These are phyloP conservation scores for Fusarium sp. DNA, from an alignment of 2,329 filamentous ascomycete genomes.

Conservation along the genomic window DNA sequence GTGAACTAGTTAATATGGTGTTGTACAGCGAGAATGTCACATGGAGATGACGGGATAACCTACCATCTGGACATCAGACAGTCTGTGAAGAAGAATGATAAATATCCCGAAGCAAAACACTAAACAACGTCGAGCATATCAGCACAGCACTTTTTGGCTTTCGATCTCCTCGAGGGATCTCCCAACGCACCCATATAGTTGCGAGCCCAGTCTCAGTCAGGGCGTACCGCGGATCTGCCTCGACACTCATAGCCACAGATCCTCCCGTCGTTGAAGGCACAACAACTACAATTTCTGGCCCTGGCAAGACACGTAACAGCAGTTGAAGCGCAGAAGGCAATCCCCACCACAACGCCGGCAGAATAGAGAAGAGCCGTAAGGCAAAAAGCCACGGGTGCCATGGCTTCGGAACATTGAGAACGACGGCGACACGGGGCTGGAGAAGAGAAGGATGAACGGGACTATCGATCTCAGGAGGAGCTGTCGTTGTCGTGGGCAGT, in stretches of 20 bases:
- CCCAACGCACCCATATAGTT: slow-evolving; percentile 75
- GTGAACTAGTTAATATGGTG: slow-evolving; percentile 17
- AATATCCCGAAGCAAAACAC: slow-evolving; percentile 81
- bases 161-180: not conserved
- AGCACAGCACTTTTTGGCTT: slow-evolving; percentile 6
- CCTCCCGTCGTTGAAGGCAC: slow-evolving; percentile 41
- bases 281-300: slow-evolving; percentile 47
- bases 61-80: slow-evolving; percentile 87
- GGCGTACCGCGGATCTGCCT: slow-evolving; percentile 50
- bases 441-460: slow-evolving; percentile 60
- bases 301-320: slow-evolving; percentile 69
- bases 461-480: slow-evolving; percentile 11
- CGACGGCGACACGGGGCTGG: slow-evolving; percentile 82
- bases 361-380: slow-evolving; percentile 77
- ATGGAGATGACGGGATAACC: slow-evolving; percentile 38
- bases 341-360: slow-evolving; percentile 78
- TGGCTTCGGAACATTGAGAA: slow-evolving; percentile 76
- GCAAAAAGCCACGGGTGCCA: slow-evolving; percentile 81
- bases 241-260: slow-evolving; percentile 31
- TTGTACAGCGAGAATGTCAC: not conserved
- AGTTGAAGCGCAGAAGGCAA: slow-evolving; percentile 76
- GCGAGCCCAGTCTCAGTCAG: slow-evolving; percentile 78
- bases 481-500: slow-evolving; percentile 10
- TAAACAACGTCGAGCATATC: slow-evolving; percentile 48
- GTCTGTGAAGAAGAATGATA: slow-evolving; percentile 86